Percentiles rank a stretch among this genome's conserved stretches.
Evolutionary conservation across 1,284 basidiomycete species (phyloP).

Genomic region (Microbotryum saponariae): DNA sequence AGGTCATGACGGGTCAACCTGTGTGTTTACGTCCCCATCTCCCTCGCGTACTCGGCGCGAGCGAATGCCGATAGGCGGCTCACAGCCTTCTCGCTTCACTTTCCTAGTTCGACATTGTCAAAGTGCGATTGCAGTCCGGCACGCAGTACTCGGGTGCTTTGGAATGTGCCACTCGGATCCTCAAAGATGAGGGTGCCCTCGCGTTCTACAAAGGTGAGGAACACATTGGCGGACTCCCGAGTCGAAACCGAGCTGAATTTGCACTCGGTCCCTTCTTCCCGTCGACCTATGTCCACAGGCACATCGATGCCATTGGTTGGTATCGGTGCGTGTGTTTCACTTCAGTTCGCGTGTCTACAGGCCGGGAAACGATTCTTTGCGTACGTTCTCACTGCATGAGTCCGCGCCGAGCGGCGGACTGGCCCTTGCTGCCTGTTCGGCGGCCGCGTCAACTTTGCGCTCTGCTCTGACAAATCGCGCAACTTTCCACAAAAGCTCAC

Average conservation of each 20-base stretch:
- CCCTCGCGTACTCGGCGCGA: background rate
- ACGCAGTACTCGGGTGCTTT: constrained; percentile 83
- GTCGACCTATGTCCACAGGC: constrained; percentile 47
- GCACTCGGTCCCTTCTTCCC: background rate
- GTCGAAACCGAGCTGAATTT: background rate
- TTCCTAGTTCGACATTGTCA: constrained; percentile 85
- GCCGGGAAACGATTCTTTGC: constrained; percentile 79
- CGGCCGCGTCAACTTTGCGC: constrained; percentile 1
- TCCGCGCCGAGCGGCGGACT: no score
- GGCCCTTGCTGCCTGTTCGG: constrained; percentile 4
- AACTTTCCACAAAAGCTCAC: constrained; percentile 34
- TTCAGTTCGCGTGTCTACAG: constrained; percentile 91
- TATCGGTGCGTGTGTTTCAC: constrained; percentile 89
- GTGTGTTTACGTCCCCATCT: constrained; percentile 1
- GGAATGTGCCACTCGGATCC: constrained; percentile 76
- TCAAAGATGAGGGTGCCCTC: constrained; percentile 82
- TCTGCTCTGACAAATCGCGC: no score
- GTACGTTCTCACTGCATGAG: constrained; percentile 43
- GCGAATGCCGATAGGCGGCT: background rate
- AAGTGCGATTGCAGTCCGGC: constrained; percentile 88
- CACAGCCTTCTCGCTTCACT: background rate
- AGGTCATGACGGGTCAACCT: constrained; percentile 20
- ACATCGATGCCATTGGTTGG: constrained; percentile 87
- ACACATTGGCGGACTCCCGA: background rate
- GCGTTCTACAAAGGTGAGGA: constrained; percentile 81